Conservation (phyloP, 1,284 basidiomycete genomes). For the Cutaneotrichosporon cavernicola region DNA sequence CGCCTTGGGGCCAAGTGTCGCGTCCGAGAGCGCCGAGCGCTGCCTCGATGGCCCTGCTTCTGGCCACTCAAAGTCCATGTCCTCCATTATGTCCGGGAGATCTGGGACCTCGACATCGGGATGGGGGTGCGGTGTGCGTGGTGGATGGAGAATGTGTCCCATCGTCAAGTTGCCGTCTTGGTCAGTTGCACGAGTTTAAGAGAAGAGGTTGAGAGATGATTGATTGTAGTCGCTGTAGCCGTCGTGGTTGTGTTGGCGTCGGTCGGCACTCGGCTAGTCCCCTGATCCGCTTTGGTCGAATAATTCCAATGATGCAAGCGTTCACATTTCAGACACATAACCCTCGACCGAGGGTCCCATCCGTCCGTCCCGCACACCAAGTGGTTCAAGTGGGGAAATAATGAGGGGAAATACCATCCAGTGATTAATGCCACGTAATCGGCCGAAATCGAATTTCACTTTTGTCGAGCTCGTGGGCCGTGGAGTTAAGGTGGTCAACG, state of each 20-base stretch:
- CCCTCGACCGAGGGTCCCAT: too few species aligned
- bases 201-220: neutral
- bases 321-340: neutral
- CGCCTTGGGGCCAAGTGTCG: slow-evolving; percentile 48
- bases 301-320: neutral
- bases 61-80: slow-evolving; percentile 37
- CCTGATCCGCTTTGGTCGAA: neutral
- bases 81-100: slow-evolving; percentile 17
- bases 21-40: slow-evolving; percentile 20
- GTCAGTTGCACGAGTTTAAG: neutral
- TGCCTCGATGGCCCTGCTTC: slow-evolving; percentile 36
- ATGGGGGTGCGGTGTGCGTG: neutral
- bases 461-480: neutral
- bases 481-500: neutral
- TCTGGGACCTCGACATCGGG: slow-evolving; percentile 18
- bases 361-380: too few species aligned
- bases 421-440: neutral
- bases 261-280: neutral
- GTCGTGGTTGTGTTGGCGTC: neutral
- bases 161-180: neutral
- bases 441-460: neutral
- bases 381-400: too few species aligned
- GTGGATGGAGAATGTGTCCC: slow-evolving; percentile 1
- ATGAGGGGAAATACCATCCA: too few species aligned
- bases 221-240: neutral